These are phyloP conservation scores for Penicillium crystallinum DNA, from an alignment of 495 filamentous ascomycete species.

Conservation along the genomic window DNA sequence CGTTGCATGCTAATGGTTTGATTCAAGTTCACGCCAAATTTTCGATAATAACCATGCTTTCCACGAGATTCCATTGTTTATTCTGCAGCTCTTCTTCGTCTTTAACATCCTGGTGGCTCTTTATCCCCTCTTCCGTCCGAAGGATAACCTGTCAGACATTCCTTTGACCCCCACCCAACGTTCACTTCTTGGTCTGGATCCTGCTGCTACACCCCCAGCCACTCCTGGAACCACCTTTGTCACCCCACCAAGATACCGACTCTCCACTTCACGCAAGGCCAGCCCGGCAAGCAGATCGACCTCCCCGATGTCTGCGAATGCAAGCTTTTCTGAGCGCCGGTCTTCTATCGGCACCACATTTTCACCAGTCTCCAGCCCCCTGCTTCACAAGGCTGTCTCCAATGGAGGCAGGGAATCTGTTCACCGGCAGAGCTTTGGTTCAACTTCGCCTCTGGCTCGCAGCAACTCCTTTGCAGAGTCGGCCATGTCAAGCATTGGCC, in stretches of 20 bases:
- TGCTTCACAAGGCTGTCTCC: constrained; percentile 63
- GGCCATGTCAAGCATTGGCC: constrained; percentile 30
- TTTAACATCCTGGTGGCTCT: constrained; percentile 62
- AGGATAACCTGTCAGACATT: constrained; percentile 81
- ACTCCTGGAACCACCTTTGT: constrained; percentile 64
- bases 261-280: constrained; percentile 59
- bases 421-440: constrained; percentile 60
- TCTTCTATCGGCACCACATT: constrained; percentile 39
- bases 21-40: constrained; percentile 22
- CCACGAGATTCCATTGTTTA: constrained; percentile 36
- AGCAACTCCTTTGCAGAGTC: constrained; percentile 50
- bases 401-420: constrained; percentile 44
- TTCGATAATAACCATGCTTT: constrained; percentile 21
- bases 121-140: constrained; percentile 61
- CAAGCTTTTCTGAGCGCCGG: constrained; percentile 38
- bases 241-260: constrained; percentile 82
- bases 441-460: constrained; percentile 31
- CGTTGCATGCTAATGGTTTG: constrained; percentile 1
- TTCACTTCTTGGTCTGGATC: constrained; percentile 73
- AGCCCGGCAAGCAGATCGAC: constrained; percentile 49
- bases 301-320: constrained; percentile 46
- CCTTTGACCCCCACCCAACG: constrained; percentile 87
- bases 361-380: constrained; percentile 54
- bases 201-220: constrained; percentile 53
- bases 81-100: constrained; percentile 54